These are phyloP conservation scores for Heliosperma pusillum DNA, from an alignment of 148 eudicot genomes.

Conservation along the genomic window DNA sequence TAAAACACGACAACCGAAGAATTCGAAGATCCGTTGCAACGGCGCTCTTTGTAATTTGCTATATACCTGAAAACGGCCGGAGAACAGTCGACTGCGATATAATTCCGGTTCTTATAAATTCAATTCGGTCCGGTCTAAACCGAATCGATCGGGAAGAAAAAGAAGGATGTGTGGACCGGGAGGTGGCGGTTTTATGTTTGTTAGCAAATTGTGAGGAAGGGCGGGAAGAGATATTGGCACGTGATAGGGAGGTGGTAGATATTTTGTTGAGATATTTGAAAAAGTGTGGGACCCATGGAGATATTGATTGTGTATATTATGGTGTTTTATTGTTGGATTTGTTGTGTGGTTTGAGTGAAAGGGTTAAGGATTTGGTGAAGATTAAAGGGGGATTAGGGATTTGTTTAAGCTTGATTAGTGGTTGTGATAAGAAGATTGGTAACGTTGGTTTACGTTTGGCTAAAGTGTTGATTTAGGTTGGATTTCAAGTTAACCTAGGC, in stretches of 20 bases:
- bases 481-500: no score
- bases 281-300: slow-evolving; percentile 36
- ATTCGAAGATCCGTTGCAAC: slow-evolving; percentile 74
- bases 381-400: slow-evolving; percentile 56
- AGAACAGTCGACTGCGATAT: slow-evolving; percentile 58
- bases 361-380: slow-evolving; percentile 36
- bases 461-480: slow-evolving; percentile 44
- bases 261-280: slow-evolving; percentile 53
- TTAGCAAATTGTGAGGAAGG: slow-evolving; percentile 64
- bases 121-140: slow-evolving; percentile 34
- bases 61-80: slow-evolving; percentile 60
- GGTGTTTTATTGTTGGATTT: slow-evolving; percentile 50
- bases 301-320: slow-evolving; percentile 61
- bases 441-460: slow-evolving; percentile 59
- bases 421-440: slow-evolving; percentile 73
- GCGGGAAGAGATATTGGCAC: slow-evolving; percentile 49
- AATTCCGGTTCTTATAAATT: slow-evolving; percentile 37
- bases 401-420: slow-evolving; percentile 63
- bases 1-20: slow-evolving; percentile 39
- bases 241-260: slow-evolving; percentile 29
- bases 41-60: slow-evolving; percentile 57
- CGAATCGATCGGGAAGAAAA: not conserved
- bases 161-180: slow-evolving; percentile 38
- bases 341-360: slow-evolving; percentile 48
- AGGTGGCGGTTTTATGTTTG: slow-evolving; percentile 66